Evolutionary conservation across 306 rosid genomes (phyloP), one percentile per base, ranked within the genome.

Genomic region (Nissolia schottii): DNA sequence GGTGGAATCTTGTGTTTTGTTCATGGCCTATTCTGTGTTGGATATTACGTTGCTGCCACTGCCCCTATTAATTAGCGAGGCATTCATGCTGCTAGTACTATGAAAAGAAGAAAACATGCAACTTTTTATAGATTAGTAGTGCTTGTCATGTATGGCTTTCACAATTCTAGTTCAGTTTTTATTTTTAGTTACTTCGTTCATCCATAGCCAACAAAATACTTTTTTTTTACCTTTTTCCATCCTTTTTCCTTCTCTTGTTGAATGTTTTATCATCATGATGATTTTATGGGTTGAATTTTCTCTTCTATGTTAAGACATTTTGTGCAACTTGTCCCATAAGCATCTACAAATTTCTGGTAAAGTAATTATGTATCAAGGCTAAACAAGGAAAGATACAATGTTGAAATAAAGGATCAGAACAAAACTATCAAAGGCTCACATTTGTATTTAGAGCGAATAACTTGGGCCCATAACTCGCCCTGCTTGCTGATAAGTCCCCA

Each of bases 1-100:
- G 99, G 97, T 53, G 99, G 99, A 16, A 85, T 94, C 67, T 41
- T 82, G 86, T 91, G 99, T 64, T 94, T 94, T 81, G 95, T 88
- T 69, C 99, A 94, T 89, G 95, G 64, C 58, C 75, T 91, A 61
- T 87, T 94, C 81, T 77, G 76, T 72, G 90, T 94, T 29, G 86
- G 91, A 2, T 94, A 84, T 86, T 94, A 89, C 83, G 79, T 86
- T 69, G 79, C 93, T 80, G 66, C 90, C 85, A 89, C 92, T 71
- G 88, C 89, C 60, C 59, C 77, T 37, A 10, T 45, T 68, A 41
- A 74, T 45, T 87, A 88, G 71, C 12, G 62, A 57, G n/a, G 22
- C 49, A 38, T 75, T 75, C 61, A 32, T 6, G 38, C n/a, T 45
- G 27, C n/a, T 55, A 37, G 75, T 58, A 25, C 28, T 46, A n/a